Conservation (phyloP, 192 early-diverging fungal species). For the Chytriomyces sp. region DNA sequence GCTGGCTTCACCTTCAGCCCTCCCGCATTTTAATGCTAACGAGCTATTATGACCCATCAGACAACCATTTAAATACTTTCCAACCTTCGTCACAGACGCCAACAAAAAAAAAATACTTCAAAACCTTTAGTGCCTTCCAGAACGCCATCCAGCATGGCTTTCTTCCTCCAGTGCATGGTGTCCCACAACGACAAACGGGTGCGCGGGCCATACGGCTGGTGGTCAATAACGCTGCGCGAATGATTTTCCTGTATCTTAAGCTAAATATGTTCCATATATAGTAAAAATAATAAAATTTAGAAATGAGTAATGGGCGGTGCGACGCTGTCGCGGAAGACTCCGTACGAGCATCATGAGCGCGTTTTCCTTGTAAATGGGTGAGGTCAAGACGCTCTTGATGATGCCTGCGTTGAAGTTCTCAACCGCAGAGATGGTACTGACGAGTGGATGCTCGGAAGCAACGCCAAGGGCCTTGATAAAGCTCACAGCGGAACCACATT, state of each 20-base stretch:
- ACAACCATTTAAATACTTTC: constrained; percentile 23
- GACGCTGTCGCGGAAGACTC: constrained; percentile 17
- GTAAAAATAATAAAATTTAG: no score
- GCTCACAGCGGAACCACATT: constrained; percentile 27
- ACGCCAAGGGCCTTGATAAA: constrained; percentile 17
- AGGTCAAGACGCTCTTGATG: constrained; percentile 9
- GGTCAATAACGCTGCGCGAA: no score
- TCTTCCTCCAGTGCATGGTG: no score
- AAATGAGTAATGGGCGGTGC: no score
- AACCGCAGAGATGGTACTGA: constrained; percentile 23
- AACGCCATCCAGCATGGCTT: constrained; percentile 4
- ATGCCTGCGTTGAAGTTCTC: constrained; percentile 20
- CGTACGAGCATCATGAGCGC: constrained; percentile 26
- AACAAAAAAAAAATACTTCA: constrained; percentile 13
- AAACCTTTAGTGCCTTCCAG: background rate
- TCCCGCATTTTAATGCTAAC: background rate
- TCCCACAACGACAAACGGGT: no score
- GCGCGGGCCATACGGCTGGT: no score
- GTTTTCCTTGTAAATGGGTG: constrained; percentile 15
- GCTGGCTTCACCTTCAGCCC: background rate
- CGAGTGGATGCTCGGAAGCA: constrained; percentile 20
- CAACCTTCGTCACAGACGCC: background rate
- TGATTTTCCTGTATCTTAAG: no score
- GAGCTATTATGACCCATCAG: constrained; percentile 16
- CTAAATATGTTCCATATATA: no score